phyloP scores from a whole-genome alignment of 176 grass and related monocot species.

The Rhynchospora pubera region DNA sequence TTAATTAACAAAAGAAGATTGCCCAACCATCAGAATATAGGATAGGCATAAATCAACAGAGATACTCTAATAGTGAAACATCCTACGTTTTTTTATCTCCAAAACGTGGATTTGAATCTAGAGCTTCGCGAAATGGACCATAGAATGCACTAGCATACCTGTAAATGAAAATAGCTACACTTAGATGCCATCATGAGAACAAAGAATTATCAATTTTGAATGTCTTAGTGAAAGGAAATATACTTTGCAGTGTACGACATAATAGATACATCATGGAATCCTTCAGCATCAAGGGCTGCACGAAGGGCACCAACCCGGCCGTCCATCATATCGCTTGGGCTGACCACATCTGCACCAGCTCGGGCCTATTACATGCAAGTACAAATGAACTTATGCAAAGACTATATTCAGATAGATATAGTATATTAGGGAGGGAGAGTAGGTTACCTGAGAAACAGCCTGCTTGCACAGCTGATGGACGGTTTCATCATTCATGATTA shows the following conservation, averaged over 20 bases:
- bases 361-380: conserved; percentile 49
- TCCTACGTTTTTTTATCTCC: conserved; percentile 97
- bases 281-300: conserved; percentile 85
- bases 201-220: background rate
- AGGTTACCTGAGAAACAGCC: conserved; percentile 81
- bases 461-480: conserved; percentile 97
- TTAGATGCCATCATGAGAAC: background rate
- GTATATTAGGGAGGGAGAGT: background rate
- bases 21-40: background rate
- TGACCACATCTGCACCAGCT: conserved; percentile 92
- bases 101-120: conserved; percentile 97
- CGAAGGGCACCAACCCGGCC: conserved; percentile 84
- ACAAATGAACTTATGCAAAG: conserved; percentile 4
- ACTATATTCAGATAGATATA: background rate
- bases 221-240: background rate
- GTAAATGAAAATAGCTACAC: conserved; percentile 10
- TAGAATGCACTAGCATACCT: conserved; percentile 99
- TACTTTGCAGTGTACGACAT: conserved; percentile 99
- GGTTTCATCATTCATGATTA: conserved; percentile 97
- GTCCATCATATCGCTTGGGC: conserved; percentile 99
- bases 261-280: conserved; percentile 91
- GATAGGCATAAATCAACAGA: conserved; percentile 21
- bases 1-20: background rate
- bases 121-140: conserved; percentile 88
- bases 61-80: background rate